A percentile compares a stretch with the other conserved stretches of the same genome.
phyloP scores from a whole-genome alignment of 2,329 filamentous ascomycete species.

The Delphinella strobiligena region DNA sequence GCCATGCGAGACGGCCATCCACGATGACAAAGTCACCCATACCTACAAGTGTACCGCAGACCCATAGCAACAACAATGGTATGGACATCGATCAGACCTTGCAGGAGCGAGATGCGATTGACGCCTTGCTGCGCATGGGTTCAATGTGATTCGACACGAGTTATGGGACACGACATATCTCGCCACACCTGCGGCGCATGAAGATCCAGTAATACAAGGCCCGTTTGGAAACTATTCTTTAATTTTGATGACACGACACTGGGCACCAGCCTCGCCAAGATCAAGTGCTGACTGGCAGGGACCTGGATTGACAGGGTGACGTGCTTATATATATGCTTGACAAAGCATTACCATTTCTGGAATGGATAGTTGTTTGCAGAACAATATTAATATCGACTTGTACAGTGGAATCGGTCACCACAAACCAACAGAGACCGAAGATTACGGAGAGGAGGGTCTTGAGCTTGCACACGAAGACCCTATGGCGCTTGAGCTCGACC shows the following conservation, averaged over 20 bases:
- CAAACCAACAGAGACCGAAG: not conserved
- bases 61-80: not conserved
- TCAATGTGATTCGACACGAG: too few species aligned
- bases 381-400: not conserved
- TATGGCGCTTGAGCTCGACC: constrained; percentile 6
- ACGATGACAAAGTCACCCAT: constrained; percentile 1
- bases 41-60: not conserved
- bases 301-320: constrained; percentile 26
- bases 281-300: constrained; percentile 25
- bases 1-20: constrained; percentile 5
- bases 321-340: constrained; percentile 3
- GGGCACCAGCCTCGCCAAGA: constrained; percentile 20
- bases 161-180: too few species aligned
- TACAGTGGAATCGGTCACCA: not conserved
- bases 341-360: constrained; percentile 5
- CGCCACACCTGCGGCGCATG: too few species aligned
- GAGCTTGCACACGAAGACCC: constrained; percentile 4
- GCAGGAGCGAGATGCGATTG: constrained; percentile 71
- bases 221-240: constrained; percentile 3
- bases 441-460: constrained; percentile 4
- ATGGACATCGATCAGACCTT: constrained; percentile 33
- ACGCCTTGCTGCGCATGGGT: constrained; percentile 68
- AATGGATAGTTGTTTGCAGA: not conserved
- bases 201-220: too few species aligned
- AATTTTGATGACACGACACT: constrained; percentile 16